Evolutionary conservation across 805 yeast species (phyloP).

Genomic region (Candida incommunis): DNA sequence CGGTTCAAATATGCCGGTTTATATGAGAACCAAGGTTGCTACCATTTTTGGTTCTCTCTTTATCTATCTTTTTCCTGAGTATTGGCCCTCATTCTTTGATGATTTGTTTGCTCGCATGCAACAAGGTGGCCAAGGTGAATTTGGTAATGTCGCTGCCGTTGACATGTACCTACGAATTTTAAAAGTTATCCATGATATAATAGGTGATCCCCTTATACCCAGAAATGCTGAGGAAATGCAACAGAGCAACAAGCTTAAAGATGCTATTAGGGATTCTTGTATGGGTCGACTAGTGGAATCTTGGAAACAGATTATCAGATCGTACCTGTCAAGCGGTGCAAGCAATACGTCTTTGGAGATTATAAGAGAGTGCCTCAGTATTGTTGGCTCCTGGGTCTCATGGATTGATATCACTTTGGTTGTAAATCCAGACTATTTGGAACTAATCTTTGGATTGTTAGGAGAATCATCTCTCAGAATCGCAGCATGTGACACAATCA

Average conservation of each 20-base stretch:
- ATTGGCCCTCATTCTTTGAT: constrained; percentile 38
- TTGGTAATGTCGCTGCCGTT: constrained; percentile 29
- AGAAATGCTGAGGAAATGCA: constrained; percentile 45
- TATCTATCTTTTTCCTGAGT: constrained; percentile 30
- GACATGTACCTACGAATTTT: constrained; percentile 70
- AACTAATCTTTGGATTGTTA: constrained; percentile 44
- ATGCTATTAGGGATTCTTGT: constrained; percentile 64
- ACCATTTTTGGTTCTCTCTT: constrained; percentile 41
- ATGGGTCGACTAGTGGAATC: constrained; percentile 47
- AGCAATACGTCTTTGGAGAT: constrained; percentile 27
- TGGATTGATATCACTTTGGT: constrained; percentile 84
- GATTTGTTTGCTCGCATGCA: constrained; percentile 31
- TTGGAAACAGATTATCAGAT: constrained; percentile 46
- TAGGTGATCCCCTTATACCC: constrained; percentile 79
- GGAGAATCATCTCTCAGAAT: constrained; percentile 33
- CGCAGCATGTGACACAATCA: constrained; percentile 40
- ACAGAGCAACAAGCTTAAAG: constrained; percentile 64
- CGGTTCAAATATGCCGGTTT: constrained; percentile 24
- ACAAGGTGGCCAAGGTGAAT: constrained; percentile 13
- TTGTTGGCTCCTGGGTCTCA: constrained; percentile 74
- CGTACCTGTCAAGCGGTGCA: background rate
- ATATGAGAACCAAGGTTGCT: constrained; percentile 42
- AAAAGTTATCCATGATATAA: constrained; percentile 70
- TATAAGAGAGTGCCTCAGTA: constrained; percentile 42
- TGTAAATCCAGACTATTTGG: constrained; percentile 43